These are phyloP conservation scores for Pulveroboletus sp. DNA, from an alignment of 768 basidiomycete genomes.

Conservation along the genomic window DNA sequence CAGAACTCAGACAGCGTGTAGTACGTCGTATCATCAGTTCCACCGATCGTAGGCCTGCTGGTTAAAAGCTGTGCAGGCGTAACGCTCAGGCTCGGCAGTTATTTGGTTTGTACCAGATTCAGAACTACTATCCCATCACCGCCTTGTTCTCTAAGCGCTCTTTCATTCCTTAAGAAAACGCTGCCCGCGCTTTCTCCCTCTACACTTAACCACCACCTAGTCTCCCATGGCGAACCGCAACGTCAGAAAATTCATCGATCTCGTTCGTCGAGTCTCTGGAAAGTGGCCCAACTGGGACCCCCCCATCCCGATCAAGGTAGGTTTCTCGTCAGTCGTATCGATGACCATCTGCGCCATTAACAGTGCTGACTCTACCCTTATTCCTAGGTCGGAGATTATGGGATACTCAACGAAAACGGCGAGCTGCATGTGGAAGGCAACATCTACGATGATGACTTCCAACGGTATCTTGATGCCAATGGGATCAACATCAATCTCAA, in stretches of 20 bases:
- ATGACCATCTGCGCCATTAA: background rate
- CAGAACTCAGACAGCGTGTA: too few relatives aligned
- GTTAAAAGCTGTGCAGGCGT: too few relatives aligned
- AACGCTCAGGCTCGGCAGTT: background rate
- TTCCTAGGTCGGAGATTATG: slow-evolving; percentile 30
- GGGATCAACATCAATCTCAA: background rate
- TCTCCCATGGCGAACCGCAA: slow-evolving; percentile 4
- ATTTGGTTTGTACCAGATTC: background rate
- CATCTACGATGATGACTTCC: slow-evolving; percentile 21
- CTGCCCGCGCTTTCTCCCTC: background rate
- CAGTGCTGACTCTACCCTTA: background rate
- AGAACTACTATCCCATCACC: slow-evolving; percentile 1
- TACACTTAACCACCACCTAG: background rate
- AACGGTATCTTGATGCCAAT: slow-evolving; percentile 1
- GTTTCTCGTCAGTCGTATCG: background rate
- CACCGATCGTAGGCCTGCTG: too few relatives aligned
- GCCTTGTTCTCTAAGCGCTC: slow-evolving; percentile 2
- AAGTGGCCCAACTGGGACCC: slow-evolving; percentile 34
- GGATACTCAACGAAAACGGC: slow-evolving; percentile 17
- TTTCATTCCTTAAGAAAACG: background rate
- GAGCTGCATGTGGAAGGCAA: slow-evolving; percentile 17
- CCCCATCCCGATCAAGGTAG: slow-evolving; percentile 24
- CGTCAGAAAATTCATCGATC: slow-evolving; percentile 29
- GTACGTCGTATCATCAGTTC: too few relatives aligned
- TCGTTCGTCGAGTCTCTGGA: slow-evolving; percentile 23